These are phyloP conservation scores for Aegilops bicornis DNA, from an alignment of 176 grass and related monocot genomes.

Conservation along the genomic window DNA sequence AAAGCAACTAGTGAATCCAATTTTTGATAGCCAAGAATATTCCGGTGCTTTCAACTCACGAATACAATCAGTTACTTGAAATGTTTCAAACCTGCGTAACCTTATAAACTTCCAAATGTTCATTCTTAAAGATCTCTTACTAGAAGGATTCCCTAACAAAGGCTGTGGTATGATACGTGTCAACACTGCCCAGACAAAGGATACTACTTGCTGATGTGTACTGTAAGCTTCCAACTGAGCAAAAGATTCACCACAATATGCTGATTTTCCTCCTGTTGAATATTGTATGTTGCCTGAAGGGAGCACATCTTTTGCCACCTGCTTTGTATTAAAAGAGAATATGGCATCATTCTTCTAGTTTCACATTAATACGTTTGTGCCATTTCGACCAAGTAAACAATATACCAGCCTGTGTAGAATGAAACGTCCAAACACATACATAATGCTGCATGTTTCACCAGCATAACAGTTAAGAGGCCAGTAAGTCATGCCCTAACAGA, in stretches of 20 bases:
- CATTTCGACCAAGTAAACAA: constrained; percentile 15
- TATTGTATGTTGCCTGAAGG: neutral
- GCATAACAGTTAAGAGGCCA: constrained; percentile 28
- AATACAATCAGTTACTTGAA: constrained; percentile 60
- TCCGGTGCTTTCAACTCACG: constrained; percentile 60
- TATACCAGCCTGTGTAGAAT: neutral
- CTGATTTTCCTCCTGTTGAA: constrained; percentile 13
- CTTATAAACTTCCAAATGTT: constrained; percentile 87
- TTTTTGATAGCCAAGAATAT: constrained; percentile 69
- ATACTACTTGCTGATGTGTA: constrained; percentile 67
- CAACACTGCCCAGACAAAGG: constrained; percentile 79
- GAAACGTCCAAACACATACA: neutral
- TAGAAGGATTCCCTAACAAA: constrained; percentile 65
- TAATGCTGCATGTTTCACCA: neutral
- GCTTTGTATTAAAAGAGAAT: constrained; percentile 18
- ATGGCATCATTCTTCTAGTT: constrained; percentile 16
- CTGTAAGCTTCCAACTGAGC: constrained; percentile 55
- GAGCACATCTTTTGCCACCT: constrained; percentile 4
- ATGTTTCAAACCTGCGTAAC: constrained; percentile 58
- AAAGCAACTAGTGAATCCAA: constrained; percentile 50
- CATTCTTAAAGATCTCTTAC: constrained; percentile 65
- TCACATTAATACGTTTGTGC: neutral
- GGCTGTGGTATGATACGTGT: constrained; percentile 63
- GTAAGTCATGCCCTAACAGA: constrained; percentile 8
- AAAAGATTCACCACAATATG: constrained; percentile 32